A percentile compares a stretch with the other conserved stretches of the same genome.
These are phyloP conservation scores for Nephelium lappaceum DNA, from an alignment of 345 rosid species.

Conservation along the genomic window DNA sequence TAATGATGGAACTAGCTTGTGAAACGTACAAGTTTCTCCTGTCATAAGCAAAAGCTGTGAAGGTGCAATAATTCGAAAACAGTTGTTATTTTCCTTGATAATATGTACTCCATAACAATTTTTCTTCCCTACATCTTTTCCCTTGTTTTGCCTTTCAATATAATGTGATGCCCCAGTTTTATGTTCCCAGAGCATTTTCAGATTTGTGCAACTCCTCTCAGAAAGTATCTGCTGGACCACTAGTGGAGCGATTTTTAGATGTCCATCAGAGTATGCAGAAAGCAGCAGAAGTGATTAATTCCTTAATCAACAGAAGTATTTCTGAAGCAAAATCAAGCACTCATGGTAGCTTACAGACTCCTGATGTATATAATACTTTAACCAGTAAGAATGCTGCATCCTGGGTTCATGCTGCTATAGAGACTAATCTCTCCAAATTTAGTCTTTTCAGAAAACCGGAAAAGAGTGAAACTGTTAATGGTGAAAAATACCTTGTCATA, in stretches of 20 bases:
- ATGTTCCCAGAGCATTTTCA: constrained; percentile 36
- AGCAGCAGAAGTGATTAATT: constrained; percentile 26
- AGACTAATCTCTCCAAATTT: constrained; percentile 41
- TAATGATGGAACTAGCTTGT: background rate
- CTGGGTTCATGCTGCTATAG: constrained; percentile 50
- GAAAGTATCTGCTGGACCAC: constrained; percentile 33
- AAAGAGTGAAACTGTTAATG: constrained; percentile 20
- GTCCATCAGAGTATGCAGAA: constrained; percentile 40
- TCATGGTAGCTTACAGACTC: background rate
- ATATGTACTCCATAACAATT: background rate
- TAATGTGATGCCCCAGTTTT: background rate
- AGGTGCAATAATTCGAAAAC: background rate
- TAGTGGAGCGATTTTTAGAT: constrained; percentile 42
- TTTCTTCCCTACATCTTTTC: background rate
- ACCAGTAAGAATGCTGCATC: constrained; percentile 32
- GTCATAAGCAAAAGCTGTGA: background rate
- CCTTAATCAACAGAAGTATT: constrained; percentile 25
- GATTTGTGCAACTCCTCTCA: constrained; percentile 39
- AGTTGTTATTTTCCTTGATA: background rate
- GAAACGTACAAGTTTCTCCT: background rate
- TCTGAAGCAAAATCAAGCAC: constrained; percentile 27
- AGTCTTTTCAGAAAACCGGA: constrained; percentile 36
- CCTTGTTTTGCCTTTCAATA: background rate
- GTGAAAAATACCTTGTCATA: constrained; percentile 26
- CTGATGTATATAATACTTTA: constrained; percentile 18